A percentile compares a stretch with the other conserved stretches of the same genome.
Conservation (phyloP, 257 asterid genomes). For the Capsicum rhomboideum region DNA sequence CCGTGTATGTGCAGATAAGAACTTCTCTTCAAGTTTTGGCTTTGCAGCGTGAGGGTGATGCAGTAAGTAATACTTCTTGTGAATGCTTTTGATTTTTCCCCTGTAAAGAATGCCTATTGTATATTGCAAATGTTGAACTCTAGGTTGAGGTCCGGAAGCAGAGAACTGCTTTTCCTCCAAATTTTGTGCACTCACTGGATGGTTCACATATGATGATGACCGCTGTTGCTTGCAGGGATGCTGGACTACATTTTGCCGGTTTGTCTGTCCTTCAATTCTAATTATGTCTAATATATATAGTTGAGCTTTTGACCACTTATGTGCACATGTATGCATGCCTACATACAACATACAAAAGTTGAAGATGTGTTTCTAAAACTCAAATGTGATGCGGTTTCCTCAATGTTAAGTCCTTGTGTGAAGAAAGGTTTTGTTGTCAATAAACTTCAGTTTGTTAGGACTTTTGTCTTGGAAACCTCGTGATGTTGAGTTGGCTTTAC, state of each 20-base stretch:
- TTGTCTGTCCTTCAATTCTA: not conserved
- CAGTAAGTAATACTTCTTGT: conserved; percentile 34
- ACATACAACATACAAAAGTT: not conserved
- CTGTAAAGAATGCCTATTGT: conserved; percentile 3
- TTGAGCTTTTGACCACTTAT: not conserved
- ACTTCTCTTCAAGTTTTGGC: conserved; percentile 91
- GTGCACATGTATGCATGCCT: not conserved
- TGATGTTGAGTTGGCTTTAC: not conserved
- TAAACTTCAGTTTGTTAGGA: not conserved
- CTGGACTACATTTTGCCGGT: conserved; percentile 90
- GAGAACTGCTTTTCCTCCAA: conserved; percentile 95
- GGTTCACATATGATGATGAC: conserved; percentile 99
- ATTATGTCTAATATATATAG: not conserved
- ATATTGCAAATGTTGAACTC: conserved; percentile 1
- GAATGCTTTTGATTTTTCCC: not conserved
- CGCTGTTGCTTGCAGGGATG: conserved; percentile 88
- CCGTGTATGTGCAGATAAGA: conserved; percentile 54
- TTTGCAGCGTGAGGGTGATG: conserved; percentile 68
- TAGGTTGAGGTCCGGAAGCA: conserved; percentile 86
- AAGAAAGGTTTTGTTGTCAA: not conserved
- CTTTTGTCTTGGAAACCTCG: not conserved
- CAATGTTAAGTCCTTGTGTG: not conserved
- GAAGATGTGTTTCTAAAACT: not conserved
- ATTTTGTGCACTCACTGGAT: conserved; percentile 91
- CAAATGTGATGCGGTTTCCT: not conserved